phyloP scores from a whole-genome alignment of 2,329 filamentous ascomycete genomes.

The Alternaria novae-zelandiae region DNA sequence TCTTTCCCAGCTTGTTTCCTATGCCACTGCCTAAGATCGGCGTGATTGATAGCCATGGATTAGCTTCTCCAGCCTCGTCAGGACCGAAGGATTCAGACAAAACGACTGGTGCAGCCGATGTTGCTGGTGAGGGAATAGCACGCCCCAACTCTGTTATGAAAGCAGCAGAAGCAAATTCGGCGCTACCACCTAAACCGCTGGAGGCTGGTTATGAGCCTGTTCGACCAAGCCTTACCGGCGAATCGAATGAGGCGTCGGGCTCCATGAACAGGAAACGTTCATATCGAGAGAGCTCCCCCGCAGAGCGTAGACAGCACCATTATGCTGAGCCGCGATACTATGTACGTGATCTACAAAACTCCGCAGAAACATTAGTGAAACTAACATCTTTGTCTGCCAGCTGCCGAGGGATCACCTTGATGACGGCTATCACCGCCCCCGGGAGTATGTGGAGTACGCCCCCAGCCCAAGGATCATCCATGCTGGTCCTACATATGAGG shows the following conservation, averaged over 20 bases:
- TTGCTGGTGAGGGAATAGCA: slow-evolving; percentile 24
- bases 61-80: slow-evolving; percentile 37
- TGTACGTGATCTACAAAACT: slow-evolving; percentile 34
- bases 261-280: slow-evolving; percentile 28
- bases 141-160: slow-evolving; percentile 29
- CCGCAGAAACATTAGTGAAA: slow-evolving; percentile 6
- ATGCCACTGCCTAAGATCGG: slow-evolving; percentile 53
- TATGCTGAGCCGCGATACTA: slow-evolving; percentile 43
- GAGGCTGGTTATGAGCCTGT: slow-evolving; percentile 59
- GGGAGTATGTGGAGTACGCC: slow-evolving; percentile 40
- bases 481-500: slow-evolving; percentile 36
- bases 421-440: slow-evolving; percentile 33
- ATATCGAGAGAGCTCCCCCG: slow-evolving; percentile 32
- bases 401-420: slow-evolving; percentile 36
- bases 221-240: slow-evolving; percentile 42
- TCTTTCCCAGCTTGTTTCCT: slow-evolving; percentile 56
- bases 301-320: slow-evolving; percentile 37
- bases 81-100: slow-evolving; percentile 40
- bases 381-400: slow-evolving; percentile 28
- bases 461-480: slow-evolving; percentile 37
- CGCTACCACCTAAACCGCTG: slow-evolving; percentile 41
- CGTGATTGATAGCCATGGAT: slow-evolving; percentile 37
- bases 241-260: slow-evolving; percentile 21
- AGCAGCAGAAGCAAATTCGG: slow-evolving; percentile 36
- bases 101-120: slow-evolving; percentile 16